These are phyloP conservation scores for Fraxinus pennsylvanica DNA, from an alignment of 257 asterid species.

Conservation along the genomic window DNA sequence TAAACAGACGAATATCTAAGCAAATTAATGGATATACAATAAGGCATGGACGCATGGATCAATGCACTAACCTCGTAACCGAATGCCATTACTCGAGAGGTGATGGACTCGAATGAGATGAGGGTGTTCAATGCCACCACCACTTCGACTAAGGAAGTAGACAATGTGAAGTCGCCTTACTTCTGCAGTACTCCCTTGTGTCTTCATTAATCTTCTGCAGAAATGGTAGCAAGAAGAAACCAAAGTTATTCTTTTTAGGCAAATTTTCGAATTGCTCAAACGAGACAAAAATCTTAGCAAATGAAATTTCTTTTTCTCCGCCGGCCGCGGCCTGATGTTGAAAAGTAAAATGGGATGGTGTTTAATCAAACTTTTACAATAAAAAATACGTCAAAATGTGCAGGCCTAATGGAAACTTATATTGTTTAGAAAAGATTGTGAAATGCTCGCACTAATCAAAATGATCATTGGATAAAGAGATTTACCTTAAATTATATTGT, in stretches of 20 bases:
- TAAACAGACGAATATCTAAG: not conserved
- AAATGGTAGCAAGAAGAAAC: constrained; percentile 11
- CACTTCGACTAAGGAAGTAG: constrained; percentile 78
- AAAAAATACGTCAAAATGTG: constrained; percentile 36
- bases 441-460: constrained; percentile 38
- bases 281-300: constrained; percentile 20
- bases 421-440: constrained; percentile 20
- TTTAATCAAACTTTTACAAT: constrained; percentile 30
- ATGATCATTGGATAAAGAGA: constrained; percentile 49
- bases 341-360: not conserved
- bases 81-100: constrained; percentile 70
- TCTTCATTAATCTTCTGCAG: constrained; percentile 66
- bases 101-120: constrained; percentile 87
- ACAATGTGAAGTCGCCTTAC: constrained; percentile 76
- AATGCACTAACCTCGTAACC: constrained; percentile 56
- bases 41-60: not conserved
- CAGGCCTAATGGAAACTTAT: constrained; percentile 46
- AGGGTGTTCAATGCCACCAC: constrained; percentile 79
- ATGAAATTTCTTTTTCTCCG: constrained; percentile 48
- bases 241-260: constrained; percentile 48
- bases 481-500: constrained; percentile 37
- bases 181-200: constrained; percentile 46
- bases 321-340: constrained; percentile 58
- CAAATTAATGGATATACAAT: not conserved
- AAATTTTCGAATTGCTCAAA: constrained; percentile 13